Evolutionary conservation across 306 rosid genomes (phyloP).

Genomic region (Lathyrus aphaca): DNA sequence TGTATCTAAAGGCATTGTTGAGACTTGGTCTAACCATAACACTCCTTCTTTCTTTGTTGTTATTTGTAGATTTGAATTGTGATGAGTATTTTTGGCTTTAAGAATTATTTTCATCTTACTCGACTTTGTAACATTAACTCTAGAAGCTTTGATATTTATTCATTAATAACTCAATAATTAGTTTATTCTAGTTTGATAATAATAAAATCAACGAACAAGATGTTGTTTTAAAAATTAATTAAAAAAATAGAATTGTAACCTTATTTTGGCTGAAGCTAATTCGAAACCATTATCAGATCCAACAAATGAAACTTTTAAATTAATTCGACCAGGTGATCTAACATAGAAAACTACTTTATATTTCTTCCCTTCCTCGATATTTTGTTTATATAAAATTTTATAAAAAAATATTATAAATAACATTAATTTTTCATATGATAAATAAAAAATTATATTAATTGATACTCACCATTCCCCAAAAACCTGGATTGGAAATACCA

Average conservation of each 20-base stretch:
- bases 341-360: constrained; percentile 57
- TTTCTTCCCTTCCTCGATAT: constrained; percentile 63
- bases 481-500: constrained; percentile 83
- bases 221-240: not conserved
- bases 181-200: not conserved
- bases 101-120: constrained; percentile 14
- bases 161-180: not conserved
- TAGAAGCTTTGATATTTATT: not conserved
- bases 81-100: constrained; percentile 30
- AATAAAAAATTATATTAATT: not conserved
- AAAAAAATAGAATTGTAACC: constrained; percentile 36
- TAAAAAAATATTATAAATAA: not conserved
- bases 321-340: constrained; percentile 51
- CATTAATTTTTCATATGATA: not conserved
- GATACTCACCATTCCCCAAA: constrained; percentile 73
- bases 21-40: constrained; percentile 43
- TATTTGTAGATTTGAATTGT: constrained; percentile 38
- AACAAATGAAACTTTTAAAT: constrained; percentile 53
- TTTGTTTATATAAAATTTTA: constrained; percentile 37
- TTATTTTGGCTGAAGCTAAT: constrained; percentile 53
- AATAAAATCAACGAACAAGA: not conserved
- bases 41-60: constrained; percentile 23
- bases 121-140: constrained; percentile 20
- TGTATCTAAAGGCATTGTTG: constrained; percentile 46
- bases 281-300: constrained; percentile 38